These are phyloP conservation scores for Austroboletus festivus DNA, from an alignment of 768 basidiomycete genomes.

Conservation along the genomic window DNA sequence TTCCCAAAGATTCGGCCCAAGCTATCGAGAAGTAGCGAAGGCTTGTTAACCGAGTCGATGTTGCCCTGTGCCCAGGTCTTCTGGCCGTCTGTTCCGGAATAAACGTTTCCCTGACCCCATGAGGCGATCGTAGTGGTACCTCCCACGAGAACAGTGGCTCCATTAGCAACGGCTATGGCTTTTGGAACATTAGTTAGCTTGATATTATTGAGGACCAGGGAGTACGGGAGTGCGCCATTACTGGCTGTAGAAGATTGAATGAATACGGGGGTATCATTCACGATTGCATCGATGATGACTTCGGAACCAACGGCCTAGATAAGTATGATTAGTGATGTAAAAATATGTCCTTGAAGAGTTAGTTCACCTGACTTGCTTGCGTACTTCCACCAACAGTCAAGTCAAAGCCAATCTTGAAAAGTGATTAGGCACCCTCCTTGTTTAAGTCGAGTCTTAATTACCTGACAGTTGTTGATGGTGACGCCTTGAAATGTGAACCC, in stretches of 20 bases:
- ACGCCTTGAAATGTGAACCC: slow-evolving; percentile 55
- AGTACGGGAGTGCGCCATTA: slow-evolving; percentile 29
- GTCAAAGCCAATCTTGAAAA: slow-evolving; percentile 42
- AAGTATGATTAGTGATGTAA: not conserved
- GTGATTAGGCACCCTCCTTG: not conserved
- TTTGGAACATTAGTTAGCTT: slow-evolving; percentile 31
- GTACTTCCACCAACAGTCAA: slow-evolving; percentile 39
- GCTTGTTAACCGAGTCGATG: slow-evolving; percentile 48
- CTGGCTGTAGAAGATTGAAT: slow-evolving; percentile 36
- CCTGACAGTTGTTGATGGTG: slow-evolving; percentile 40
- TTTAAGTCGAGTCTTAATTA: not conserved
- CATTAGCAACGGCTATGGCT: slow-evolving; percentile 31
- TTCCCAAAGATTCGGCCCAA: slow-evolving; percentile 60
- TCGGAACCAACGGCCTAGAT: slow-evolving; percentile 40
- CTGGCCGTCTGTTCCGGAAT: slow-evolving; percentile 45
- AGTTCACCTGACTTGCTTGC: slow-evolving; percentile 30
- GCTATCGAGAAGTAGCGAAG: slow-evolving; percentile 51
- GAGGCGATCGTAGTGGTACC: slow-evolving; percentile 38
- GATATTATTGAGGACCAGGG: slow-evolving; percentile 37
- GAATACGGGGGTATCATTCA: slow-evolving; percentile 44
- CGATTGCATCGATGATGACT: slow-evolving; percentile 45
- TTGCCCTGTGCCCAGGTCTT: slow-evolving; percentile 48
- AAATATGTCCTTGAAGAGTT: not conserved
- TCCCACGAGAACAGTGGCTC: slow-evolving; percentile 34
- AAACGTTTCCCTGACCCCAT: slow-evolving; percentile 78